phyloP scores from a whole-genome alignment of 1,139 yeast species.

The Candida freyschussii region DNA sequence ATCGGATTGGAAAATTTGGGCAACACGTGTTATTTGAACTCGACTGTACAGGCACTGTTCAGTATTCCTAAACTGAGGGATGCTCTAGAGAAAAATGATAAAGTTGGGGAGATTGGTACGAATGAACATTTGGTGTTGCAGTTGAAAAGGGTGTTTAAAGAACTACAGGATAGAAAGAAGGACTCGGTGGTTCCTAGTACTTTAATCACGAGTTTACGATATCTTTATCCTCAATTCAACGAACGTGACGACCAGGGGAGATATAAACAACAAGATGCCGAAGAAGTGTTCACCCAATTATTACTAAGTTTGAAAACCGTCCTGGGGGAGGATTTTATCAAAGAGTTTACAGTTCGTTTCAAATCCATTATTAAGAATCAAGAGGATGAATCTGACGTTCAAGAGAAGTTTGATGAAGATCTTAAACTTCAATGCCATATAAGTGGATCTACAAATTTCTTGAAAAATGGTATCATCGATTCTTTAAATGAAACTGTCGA shows the following conservation, averaged over 20 bases:
- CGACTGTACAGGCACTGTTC: slow-evolving; percentile 77
- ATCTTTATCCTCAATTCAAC: slow-evolving; percentile 80
- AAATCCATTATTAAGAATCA: slow-evolving; percentile 53
- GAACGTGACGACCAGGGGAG: slow-evolving; percentile 66
- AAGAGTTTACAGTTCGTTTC: slow-evolving; percentile 63
- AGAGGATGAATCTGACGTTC: slow-evolving; percentile 53
- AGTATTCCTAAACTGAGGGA: slow-evolving; percentile 35
- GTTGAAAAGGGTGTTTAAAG: slow-evolving; percentile 34
- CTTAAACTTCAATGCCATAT: slow-evolving; percentile 86
- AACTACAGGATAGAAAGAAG: slow-evolving; percentile 40
- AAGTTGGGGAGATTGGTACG: slow-evolving; percentile 29
- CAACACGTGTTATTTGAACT: slow-evolving; percentile 91
- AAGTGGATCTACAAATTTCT: slow-evolving; percentile 75
- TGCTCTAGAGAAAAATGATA: slow-evolving; percentile 15
- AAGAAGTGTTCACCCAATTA: slow-evolving; percentile 86
- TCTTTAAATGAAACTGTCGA: slow-evolving; percentile 76
- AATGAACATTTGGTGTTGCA: slow-evolving; percentile 34
- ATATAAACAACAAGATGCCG: slow-evolving; percentile 96
- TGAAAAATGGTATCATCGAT: slow-evolving; percentile 76
- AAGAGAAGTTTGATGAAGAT: slow-evolving; percentile 52
- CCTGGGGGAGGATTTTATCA: slow-evolving; percentile 43
- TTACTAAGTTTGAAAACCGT: slow-evolving; percentile 47
- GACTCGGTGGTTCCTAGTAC: slow-evolving; percentile 53
- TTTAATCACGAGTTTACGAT: slow-evolving; percentile 59
- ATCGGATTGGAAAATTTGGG: slow-evolving; percentile 86